These are phyloP conservation scores for Silene vulgaris DNA, from an alignment of 179 eudicot genomes.

Conservation along the genomic window DNA sequence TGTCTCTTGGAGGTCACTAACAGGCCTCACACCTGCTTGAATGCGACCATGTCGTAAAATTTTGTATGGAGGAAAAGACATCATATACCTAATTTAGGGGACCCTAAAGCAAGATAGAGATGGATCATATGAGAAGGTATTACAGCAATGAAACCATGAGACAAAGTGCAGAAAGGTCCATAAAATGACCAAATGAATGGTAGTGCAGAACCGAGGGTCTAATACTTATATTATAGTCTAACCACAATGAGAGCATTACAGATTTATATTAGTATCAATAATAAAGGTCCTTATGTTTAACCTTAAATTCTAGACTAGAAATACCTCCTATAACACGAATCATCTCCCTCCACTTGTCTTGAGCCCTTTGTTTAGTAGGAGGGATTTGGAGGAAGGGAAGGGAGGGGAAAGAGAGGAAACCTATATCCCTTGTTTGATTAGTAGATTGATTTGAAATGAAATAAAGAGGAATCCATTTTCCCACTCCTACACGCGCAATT, in stretches of 20 bases:
- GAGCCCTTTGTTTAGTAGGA: neutral
- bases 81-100: neutral
- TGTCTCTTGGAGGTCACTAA: neutral
- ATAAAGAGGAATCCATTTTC: neutral
- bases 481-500: neutral
- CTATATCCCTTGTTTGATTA: neutral
- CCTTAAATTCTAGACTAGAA: neutral
- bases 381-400: neutral
- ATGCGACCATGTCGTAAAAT: too few species aligned
- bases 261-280: neutral
- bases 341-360: neutral
- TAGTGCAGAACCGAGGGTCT: neutral
- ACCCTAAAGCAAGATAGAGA: neutral
- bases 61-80: neutral
- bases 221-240: neutral
- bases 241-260: neutral
- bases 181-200: neutral
- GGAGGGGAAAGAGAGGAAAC: neutral
- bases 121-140: constrained; percentile 1
- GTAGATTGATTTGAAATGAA: neutral
- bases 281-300: neutral
- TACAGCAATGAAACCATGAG: neutral
- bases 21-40: neutral
- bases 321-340: neutral
- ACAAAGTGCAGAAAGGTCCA: too few species aligned